Conservation (phyloP, 345 rosid species). For the Capsella bursapastoris region DNA sequence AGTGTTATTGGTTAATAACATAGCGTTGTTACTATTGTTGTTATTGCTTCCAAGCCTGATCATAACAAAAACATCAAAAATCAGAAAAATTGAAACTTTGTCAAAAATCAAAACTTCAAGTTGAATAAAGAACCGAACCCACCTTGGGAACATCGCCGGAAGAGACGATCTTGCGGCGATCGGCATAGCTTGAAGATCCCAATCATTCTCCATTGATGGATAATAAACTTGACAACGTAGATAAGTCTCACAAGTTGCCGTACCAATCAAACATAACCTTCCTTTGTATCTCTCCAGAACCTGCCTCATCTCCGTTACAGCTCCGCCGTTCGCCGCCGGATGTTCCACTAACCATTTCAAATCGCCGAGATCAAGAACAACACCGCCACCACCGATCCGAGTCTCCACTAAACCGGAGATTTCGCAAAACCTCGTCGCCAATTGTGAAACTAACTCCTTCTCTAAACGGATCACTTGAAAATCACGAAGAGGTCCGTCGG, state of each 20-base stretch:
- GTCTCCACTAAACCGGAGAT: constrained; percentile 60
- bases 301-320: constrained; percentile 69
- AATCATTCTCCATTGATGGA: constrained; percentile 86
- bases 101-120: neutral
- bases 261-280: constrained; percentile 81
- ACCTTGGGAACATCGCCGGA: constrained; percentile 70
- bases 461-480: constrained; percentile 66
- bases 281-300: constrained; percentile 58
- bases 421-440: constrained; percentile 57
- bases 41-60: constrained; percentile 64
- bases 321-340: constrained; percentile 51
- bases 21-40: constrained; percentile 41
- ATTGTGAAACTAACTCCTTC: constrained; percentile 54
- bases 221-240: constrained; percentile 90
- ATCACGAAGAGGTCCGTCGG: constrained; percentile 61
- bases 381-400: constrained; percentile 60
- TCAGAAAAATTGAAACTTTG: neutral
- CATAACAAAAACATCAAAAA: constrained; percentile 7
- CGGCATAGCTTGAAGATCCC: constrained; percentile 96
- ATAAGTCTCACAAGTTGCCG: constrained; percentile 97
- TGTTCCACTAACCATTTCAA: constrained; percentile 89
- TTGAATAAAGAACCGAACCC: neutral
- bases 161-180: constrained; percentile 69
- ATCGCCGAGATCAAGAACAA: constrained; percentile 86
- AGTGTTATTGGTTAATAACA: constrained; percentile 47